A percentile compares a stretch with the other conserved stretches of the same genome.
Evolutionary conservation across 805 yeast species (phyloP).

Genomic region (Candida ortonii): DNA sequence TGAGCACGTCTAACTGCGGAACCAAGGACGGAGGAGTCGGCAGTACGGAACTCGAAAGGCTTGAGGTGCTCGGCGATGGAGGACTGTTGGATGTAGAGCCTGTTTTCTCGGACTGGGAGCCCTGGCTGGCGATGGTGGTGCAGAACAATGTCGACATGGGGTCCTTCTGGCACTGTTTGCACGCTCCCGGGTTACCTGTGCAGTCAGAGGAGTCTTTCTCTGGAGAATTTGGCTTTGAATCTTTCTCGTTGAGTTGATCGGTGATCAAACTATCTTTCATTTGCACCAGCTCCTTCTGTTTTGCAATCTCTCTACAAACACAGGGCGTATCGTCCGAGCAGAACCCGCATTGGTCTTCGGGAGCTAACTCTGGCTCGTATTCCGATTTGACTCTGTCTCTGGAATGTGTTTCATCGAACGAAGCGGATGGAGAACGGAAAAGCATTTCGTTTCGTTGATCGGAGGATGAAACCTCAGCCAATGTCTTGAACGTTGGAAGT

Average conservation of each 20-base stretch:
- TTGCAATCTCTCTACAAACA: conserved; percentile 78
- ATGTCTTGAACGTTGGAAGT: conserved; percentile 24
- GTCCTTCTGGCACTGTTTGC: conserved; percentile 77
- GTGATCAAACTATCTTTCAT: conserved; percentile 22
- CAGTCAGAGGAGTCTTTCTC: conserved; percentile 44
- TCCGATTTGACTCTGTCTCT: conserved; percentile 30
- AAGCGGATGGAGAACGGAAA: conserved; percentile 25
- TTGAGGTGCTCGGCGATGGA: conserved; percentile 3
- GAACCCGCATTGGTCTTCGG: conserved; percentile 80
- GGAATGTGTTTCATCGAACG: conserved; percentile 15
- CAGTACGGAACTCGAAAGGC: conserved; percentile 7
- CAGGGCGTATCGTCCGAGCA: conserved; percentile 92
- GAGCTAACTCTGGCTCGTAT: conserved; percentile 41
- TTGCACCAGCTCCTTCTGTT: conserved; percentile 36
- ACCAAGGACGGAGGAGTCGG: conserved; percentile 20
- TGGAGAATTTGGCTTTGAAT: conserved; percentile 2
- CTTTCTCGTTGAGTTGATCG: conserved; percentile 16
- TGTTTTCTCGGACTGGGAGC: conserved; percentile 5
- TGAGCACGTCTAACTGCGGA: conserved; percentile 13
- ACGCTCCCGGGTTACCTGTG: conserved; percentile 86
- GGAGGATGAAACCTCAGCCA: conserved; percentile 5
- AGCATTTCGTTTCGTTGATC: conserved; percentile 23
- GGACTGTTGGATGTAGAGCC: neutral
- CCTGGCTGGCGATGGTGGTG: conserved; percentile 63
- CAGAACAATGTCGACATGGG: conserved; percentile 89